A percentile compares a stretch with the other conserved stretches of the same genome.
These are phyloP conservation scores for Solanum pinnatisectum DNA, from an alignment of 257 asterid species.

Conservation along the genomic window DNA sequence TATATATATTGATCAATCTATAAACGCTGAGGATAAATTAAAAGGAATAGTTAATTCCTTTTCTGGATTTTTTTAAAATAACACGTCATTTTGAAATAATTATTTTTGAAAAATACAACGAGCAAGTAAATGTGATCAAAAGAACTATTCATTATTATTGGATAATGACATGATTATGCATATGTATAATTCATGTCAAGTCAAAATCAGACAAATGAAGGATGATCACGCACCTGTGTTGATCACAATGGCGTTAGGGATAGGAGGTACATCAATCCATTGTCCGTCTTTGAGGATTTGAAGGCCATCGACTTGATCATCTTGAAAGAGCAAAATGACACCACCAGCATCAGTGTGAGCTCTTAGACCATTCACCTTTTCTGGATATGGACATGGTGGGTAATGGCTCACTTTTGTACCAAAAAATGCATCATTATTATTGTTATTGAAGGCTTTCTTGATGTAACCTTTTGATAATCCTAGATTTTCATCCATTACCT, in stretches of 20 bases:
- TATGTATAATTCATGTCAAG: not conserved
- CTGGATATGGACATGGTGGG: slow-evolving; percentile 78
- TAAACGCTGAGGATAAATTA: too few relatives aligned
- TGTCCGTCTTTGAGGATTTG: slow-evolving; percentile 60
- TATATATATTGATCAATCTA: too few relatives aligned
- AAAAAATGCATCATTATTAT: slow-evolving; percentile 34
- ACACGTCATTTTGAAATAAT: too few relatives aligned
- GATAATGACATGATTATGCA: not conserved
- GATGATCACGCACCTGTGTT: slow-evolving; percentile 32
- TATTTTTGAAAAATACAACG: not conserved
- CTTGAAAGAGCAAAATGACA: slow-evolving; percentile 67
- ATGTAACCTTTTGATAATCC: slow-evolving; percentile 52
- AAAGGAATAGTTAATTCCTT: too few relatives aligned
- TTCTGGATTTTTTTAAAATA: too few relatives aligned
- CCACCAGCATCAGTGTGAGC: slow-evolving; percentile 98
- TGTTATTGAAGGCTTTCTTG: slow-evolving; percentile 47
- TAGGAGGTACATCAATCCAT: slow-evolving; percentile 71
- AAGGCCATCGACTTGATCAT: slow-evolving; percentile 61
- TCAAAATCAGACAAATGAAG: too few relatives aligned
- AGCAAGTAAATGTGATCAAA: not conserved
- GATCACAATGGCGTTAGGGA: slow-evolving; percentile 51
- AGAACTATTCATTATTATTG: not conserved
- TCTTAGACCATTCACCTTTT: slow-evolving; percentile 51
- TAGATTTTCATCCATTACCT: slow-evolving; percentile 63
- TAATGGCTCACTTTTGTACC: slow-evolving; percentile 93